These are phyloP conservation scores for Gynostemma pentaphyllum DNA, from an alignment of 306 rosid species.

Conservation along the genomic window DNA sequence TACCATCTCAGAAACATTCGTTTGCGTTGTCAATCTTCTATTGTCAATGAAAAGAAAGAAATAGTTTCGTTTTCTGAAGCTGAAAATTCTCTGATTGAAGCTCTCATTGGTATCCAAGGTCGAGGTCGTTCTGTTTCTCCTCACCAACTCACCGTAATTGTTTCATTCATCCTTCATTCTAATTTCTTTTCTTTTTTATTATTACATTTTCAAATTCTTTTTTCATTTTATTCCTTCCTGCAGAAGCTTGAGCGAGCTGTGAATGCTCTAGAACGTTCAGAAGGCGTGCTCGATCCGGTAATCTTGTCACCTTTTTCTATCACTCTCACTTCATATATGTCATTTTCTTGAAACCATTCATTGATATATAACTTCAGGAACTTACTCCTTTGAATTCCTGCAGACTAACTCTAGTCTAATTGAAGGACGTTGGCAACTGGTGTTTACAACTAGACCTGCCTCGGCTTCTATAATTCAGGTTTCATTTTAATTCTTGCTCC, in stretches of 20 bases:
- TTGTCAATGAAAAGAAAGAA: conserved; percentile 25
- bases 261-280: conserved; percentile 43
- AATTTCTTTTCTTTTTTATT: background rate
- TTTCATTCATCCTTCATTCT: background rate
- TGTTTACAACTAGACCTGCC: conserved; percentile 90
- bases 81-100: conserved; percentile 60
- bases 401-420: conserved; percentile 71
- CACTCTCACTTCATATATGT: background rate
- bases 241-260: conserved; percentile 73
- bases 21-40: conserved; percentile 16
- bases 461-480: conserved; percentile 93
- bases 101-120: conserved; percentile 77
- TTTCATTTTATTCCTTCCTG: background rate
- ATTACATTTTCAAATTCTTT: background rate
- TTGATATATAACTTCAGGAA: background rate
- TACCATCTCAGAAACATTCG: background rate
- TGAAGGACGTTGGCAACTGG: conserved; percentile 88
- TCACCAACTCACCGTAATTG: conserved; percentile 48
- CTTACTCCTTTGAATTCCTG: conserved; percentile 7
- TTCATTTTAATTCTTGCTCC: background rate
- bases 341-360: background rate
- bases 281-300: conserved; percentile 81
- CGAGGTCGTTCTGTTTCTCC: conserved; percentile 89
- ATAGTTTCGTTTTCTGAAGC: conserved; percentile 35
- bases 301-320: conserved; percentile 43